phyloP scores from a whole-genome alignment of 768 basidiomycete species.

The Amanita muscaria region DNA sequence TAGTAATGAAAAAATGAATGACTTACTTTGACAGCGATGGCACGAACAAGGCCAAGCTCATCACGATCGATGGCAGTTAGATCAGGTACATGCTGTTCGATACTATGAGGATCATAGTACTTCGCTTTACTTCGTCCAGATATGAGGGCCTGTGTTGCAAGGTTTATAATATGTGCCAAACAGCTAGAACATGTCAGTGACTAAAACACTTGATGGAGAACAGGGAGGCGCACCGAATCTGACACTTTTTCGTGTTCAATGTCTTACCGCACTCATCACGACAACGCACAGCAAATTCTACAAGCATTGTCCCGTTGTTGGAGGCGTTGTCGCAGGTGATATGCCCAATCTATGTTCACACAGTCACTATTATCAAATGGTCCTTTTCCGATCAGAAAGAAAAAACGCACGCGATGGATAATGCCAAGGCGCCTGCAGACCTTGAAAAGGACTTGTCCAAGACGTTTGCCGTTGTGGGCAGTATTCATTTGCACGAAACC shows the following conservation, averaged over 20 bases:
- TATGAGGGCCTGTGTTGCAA: conserved; percentile 25
- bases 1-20: conserved; percentile 7
- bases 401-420: not conserved
- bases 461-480: conserved; percentile 25
- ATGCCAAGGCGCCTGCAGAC: conserved; percentile 20
- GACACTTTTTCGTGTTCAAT: not conserved
- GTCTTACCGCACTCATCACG: not conserved
- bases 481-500: conserved; percentile 19
- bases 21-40: conserved; percentile 19
- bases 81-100: conserved; percentile 9
- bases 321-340: not conserved
- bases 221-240: not conserved
- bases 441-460: conserved; percentile 26
- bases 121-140: conserved; percentile 17
- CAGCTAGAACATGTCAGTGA: conserved; percentile 12
- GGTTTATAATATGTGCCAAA: conserved; percentile 1
- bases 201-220: too few species aligned
- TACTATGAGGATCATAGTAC: conserved; percentile 15
- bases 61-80: conserved; percentile 14
- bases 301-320: not conserved
- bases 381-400: too few species aligned
- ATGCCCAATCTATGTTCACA: not conserved
- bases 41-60: conserved; percentile 20
- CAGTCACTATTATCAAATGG: too few species aligned
- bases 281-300: not conserved